Conservation (phyloP, 2,329 filamentous ascomycete genomes). For the Aspergillus proliferans region DNA sequence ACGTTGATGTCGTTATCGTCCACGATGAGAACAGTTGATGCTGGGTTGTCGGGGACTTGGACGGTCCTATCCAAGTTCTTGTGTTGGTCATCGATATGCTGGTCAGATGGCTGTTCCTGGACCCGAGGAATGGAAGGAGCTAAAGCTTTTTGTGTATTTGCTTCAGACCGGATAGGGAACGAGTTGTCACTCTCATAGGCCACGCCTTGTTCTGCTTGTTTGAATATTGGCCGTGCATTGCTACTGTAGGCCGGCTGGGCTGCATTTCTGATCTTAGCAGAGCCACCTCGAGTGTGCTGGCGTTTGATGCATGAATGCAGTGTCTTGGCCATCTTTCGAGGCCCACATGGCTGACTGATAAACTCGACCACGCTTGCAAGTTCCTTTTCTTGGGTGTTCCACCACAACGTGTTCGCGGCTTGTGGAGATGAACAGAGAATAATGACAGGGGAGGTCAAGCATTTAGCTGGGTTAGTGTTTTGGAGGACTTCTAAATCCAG, state of each 20-base stretch:
- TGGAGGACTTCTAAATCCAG: neutral
- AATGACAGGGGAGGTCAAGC: conserved; percentile 17
- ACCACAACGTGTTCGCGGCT: conserved; percentile 13
- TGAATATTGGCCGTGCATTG: too few relatives aligned
- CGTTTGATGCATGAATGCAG: conserved; percentile 19
- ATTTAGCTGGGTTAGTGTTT: neutral
- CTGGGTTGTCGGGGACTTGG: neutral
- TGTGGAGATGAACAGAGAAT: conserved; percentile 23
- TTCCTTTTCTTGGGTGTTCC: conserved; percentile 3
- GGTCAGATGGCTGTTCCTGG: neutral
- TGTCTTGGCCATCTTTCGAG: conserved; percentile 27
- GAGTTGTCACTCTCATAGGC: too few relatives aligned
- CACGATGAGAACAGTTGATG: conserved; percentile 25
- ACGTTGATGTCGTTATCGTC: conserved; percentile 35
- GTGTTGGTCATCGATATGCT: neutral
- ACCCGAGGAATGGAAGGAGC: neutral
- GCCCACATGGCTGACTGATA: conserved; percentile 30
- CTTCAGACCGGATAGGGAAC: too few relatives aligned
- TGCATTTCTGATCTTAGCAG: neutral
- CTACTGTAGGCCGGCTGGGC: neutral
- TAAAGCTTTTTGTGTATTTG: too few relatives aligned
- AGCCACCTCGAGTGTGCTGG: neutral
- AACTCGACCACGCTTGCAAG: conserved; percentile 22
- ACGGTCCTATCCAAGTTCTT: neutral
- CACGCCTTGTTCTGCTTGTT: too few relatives aligned